Base-by-base conservation (phyloP, 345 rosid genomes). In the Fremontodendron californicum region DNA sequence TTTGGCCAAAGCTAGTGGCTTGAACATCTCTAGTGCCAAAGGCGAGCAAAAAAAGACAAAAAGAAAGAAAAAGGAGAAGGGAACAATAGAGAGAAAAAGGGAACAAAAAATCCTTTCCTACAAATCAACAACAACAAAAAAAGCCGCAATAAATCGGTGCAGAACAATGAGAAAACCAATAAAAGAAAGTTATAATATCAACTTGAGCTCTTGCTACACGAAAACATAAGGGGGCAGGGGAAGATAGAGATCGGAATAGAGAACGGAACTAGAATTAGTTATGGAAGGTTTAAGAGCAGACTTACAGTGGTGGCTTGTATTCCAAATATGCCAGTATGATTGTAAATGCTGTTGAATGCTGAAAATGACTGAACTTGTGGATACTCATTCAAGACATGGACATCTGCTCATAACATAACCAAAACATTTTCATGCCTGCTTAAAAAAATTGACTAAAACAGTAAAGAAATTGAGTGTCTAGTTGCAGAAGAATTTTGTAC, bases 291-390 rank as follows among this genome's bases (percentile, higher is more conserved):
- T 7, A 10, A 75, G 23, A 67, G 76, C 78, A 77, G 65, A 55
- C 97, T 86, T 88, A 93, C 98, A 11, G 91, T 87, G 69, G 88
- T 86, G 58, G 88, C 95, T 78, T 92, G 88, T 74, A 93, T 92
- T 69, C 98, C 98, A 80, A 96, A 93, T 78, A 96, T 40, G 73
- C 91, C 89, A 37, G 89, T 84, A 63, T 84, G 82, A 84, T 96
- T 92, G 89, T 88, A 96, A 81, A 96, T 87, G 82, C 88, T 91
- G 88, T 79, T 88, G 87, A 96, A 96, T 76, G 99, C 96, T 0
- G 95, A 58, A 85, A 93, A 92, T 2, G 92, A 85, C 18, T 93
- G 94, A 77, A 91, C 84, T 85, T 89, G 90, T 51, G 86, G 90
- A 85, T 88, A 85, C 82, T 89, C 81, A 73, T 92, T 92, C 84